Conservation (phyloP, 169 alveolate species). For the Cryptosporidium meleagridis region DNA sequence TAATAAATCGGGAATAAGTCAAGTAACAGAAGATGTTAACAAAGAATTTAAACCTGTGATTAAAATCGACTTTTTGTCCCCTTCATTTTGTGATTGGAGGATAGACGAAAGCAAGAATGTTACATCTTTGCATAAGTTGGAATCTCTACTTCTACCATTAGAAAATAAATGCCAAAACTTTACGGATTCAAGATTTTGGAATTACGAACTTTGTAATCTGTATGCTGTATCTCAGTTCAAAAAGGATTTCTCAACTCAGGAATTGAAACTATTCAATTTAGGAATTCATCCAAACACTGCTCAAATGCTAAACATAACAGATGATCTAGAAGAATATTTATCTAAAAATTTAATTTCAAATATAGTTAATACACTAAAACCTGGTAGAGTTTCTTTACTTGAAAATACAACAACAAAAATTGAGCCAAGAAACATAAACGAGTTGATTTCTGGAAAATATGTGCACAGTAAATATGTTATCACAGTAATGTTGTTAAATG, state of each 20-base stretch:
- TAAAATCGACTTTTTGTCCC: slow-evolving; percentile 9
- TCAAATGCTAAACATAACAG: background rate
- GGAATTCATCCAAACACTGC: slow-evolving; percentile 17
- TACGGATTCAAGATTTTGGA: slow-evolving; percentile 55
- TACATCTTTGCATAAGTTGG: slow-evolving; percentile 4
- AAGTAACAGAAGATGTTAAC: background rate
- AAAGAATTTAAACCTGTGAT: slow-evolving; percentile 1
- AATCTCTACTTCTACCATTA: slow-evolving; percentile 18
- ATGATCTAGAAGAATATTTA: slow-evolving; percentile 5
- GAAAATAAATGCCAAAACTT: slow-evolving; percentile 49
- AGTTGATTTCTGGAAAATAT: background rate
- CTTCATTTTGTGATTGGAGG: slow-evolving; percentile 72
- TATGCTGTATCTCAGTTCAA: slow-evolving; percentile 47
- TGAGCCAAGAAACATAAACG: slow-evolving; percentile 47
- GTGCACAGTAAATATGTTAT: slow-evolving; percentile 44
- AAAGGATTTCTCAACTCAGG: background rate
- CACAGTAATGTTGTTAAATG: slow-evolving; percentile 8
- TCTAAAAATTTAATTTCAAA: slow-evolving; percentile 10
- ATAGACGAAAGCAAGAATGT: slow-evolving; percentile 20
- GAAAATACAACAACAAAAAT: background rate
- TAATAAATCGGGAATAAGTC: slow-evolving; percentile 14
- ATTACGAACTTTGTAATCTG: slow-evolving; percentile 41
- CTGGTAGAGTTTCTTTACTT: background rate
- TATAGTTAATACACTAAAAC: slow-evolving; percentile 10
- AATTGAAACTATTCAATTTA: background rate